Evolutionary conservation across 2,329 filamentous ascomycete genomes (phyloP).

Genomic region (Claviceps spartinae): DNA sequence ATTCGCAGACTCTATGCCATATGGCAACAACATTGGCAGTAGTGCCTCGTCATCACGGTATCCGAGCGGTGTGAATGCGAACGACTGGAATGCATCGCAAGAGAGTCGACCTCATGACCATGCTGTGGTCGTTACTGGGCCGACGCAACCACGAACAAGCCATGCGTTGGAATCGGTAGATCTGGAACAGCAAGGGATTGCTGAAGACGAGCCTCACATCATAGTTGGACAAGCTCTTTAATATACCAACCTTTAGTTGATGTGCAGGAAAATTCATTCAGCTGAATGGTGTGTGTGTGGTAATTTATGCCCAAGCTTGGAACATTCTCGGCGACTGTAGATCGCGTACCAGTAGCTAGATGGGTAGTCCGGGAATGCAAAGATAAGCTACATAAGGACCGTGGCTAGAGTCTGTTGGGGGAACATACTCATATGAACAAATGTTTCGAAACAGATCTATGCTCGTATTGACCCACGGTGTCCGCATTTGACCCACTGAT

Average conservation of each 20-base stretch:
- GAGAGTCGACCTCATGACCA: neutral
- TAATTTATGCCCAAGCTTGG: too few species aligned
- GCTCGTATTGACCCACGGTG: too few species aligned
- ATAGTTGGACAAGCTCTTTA: slow-evolving; percentile 3
- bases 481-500: too few species aligned
- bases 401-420: too few species aligned
- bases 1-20: slow-evolving; percentile 23
- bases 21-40: slow-evolving; percentile 30
- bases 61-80: slow-evolving; percentile 37
- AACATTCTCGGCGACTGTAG: too few species aligned
- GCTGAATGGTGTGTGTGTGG: neutral
- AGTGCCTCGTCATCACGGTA: slow-evolving; percentile 28
- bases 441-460: too few species aligned
- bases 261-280: neutral
- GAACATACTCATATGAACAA: too few species aligned
- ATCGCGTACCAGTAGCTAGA: too few species aligned
- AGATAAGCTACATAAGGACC: too few species aligned
- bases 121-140: neutral
- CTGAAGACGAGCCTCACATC: neutral
- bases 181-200: neutral
- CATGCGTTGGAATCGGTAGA: neutral
- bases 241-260: neutral
- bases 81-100: slow-evolving; percentile 19
- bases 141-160: neutral
- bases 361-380: too few species aligned